phyloP scores from a whole-genome alignment of 345 rosid genomes.

The Murraya koenigii region DNA sequence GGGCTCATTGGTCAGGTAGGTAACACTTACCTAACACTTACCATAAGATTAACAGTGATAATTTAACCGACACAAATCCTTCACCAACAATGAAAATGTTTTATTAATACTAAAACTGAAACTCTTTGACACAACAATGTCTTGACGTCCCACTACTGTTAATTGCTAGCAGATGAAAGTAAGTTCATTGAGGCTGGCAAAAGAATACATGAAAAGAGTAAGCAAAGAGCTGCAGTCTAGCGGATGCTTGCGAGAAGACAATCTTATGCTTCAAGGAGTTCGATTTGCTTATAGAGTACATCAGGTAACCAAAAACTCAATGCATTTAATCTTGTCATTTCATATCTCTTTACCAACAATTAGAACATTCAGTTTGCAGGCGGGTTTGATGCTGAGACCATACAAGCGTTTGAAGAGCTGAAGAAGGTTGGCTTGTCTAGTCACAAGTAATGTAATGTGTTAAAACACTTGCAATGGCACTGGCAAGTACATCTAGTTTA shows the following conservation, averaged over 20 bases:
- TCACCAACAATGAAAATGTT: neutral
- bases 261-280: constrained; percentile 67
- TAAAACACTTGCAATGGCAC: neutral
- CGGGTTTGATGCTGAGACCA: constrained; percentile 74
- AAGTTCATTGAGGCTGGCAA: constrained; percentile 64
- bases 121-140: neutral
- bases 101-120: neutral
- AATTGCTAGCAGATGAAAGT: constrained; percentile 59
- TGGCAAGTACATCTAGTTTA: constrained; percentile 2
- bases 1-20: constrained; percentile 87
- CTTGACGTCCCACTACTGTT: neutral
- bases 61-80: neutral
- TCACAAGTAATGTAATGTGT: constrained; percentile 1
- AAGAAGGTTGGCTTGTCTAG: constrained; percentile 39
- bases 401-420: constrained; percentile 59
- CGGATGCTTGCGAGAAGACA: constrained; percentile 35
- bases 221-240: constrained; percentile 43
- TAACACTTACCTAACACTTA: constrained; percentile 21
- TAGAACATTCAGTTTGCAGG: constrained; percentile 70
- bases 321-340: neutral
- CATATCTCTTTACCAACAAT: constrained; percentile 4
- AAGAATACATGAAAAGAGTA: constrained; percentile 65
- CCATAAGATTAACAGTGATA: neutral
- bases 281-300: constrained; percentile 78
- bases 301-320: constrained; percentile 49